Base-by-base conservation (phyloP, 192 early-diverging fungal genomes). In the Umbelopsis sp. region DNA sequence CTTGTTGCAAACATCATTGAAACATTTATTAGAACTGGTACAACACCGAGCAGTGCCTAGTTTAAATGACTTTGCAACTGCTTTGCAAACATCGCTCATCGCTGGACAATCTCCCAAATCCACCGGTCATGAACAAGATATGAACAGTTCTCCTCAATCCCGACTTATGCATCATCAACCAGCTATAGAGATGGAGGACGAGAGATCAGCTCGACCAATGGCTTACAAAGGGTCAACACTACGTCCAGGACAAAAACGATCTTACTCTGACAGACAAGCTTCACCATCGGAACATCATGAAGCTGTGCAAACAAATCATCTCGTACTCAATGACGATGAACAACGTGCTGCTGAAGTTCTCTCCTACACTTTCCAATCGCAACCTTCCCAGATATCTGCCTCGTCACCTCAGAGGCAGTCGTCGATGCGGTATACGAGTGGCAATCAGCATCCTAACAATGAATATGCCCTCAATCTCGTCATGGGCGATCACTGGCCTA, bases 261-360 rank as follows among this genome's bases (percentile, higher is more conserved):
- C 55, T 4, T 61, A 61, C 27, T 61, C 55, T 16, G 55, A 61
- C 25, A 61, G 55, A 61, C 55, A 61, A 41, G 37, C 37, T 33
- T 61, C 55, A 27, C 55, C 55, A 7, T 15, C 55, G 33, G 30
- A 16, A 35, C 55, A 61, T 35, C 55, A 25, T 61, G 12, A 30
- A 35, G 0, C 55, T 10, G 5, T 61, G 18, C 55, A 33, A 35
- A 6, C 30, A 7, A 61, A 35, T n/a, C 55, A 61, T 16, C 27
- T 61, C 0, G 10, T 61, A 27, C 55, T 61, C 55, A 61, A 35
- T 61, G 30, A 30, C 30, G 55, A 61, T n/a, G 55, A 61, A 15
- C 55, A 61, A 6, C 55, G 55, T 37, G 55, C 55, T 3, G 55
- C 55, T 15, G 55, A 61, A 35, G 55, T 61, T 2, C 25, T 61